phyloP scores from a whole-genome alignment of 2,329 filamentous ascomycete genomes.

The Penicillium sp. region DNA sequence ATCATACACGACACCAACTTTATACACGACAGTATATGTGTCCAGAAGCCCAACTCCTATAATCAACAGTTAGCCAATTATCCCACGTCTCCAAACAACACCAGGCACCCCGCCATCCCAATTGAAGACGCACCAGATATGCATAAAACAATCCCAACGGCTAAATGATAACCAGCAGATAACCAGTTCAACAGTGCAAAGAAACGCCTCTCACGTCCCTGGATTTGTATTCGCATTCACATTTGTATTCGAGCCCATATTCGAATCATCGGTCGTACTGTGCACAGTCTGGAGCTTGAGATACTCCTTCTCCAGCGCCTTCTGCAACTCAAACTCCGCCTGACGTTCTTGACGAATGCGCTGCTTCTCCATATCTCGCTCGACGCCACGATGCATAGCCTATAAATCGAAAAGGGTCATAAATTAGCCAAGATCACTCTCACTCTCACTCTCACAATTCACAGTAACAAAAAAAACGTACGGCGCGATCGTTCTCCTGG shows the following conservation, averaged over 20 bases:
- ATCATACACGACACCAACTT: constrained; percentile 5
- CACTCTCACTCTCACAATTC: background rate
- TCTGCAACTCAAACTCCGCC: constrained; percentile 93
- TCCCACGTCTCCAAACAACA: background rate
- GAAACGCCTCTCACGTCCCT: background rate
- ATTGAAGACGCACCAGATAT: constrained; percentile 6
- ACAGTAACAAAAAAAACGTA: constrained; percentile 50
- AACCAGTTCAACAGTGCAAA: background rate
- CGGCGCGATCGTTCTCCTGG: constrained; percentile 80
- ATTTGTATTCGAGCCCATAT: too few relatives aligned
- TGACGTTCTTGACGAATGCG: constrained; percentile 87
- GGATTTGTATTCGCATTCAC: background rate
- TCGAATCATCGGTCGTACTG: constrained; percentile 44
- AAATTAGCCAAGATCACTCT: background rate
- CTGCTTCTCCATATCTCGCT: constrained; percentile 94
- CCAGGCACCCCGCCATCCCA: background rate
- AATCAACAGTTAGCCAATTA: background rate
- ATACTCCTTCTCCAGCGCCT: constrained; percentile 83
- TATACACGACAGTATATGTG: constrained; percentile 6
- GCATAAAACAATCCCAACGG: constrained; percentile 3
- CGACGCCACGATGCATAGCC: constrained; percentile 95
- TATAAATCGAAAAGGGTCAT: constrained; percentile 17
- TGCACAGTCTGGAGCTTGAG: constrained; percentile 82
- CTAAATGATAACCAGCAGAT: background rate
- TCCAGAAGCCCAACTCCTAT: background rate